Base-by-base conservation (phyloP, 495 filamentous ascomycete species). In the Diplogelasinospora grovesii region DNA sequence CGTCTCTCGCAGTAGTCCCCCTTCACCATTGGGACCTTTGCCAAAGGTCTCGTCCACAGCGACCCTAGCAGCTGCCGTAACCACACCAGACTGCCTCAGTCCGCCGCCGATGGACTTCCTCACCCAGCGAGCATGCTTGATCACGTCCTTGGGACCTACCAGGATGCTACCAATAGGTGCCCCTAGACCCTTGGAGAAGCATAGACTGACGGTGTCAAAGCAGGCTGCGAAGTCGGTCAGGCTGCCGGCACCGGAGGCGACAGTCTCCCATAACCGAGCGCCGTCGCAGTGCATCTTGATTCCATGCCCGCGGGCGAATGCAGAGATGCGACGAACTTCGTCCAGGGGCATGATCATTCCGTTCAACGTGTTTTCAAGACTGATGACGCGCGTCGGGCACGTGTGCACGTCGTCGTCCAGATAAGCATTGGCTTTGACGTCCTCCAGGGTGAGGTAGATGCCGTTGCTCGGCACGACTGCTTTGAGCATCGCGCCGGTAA, bases 101-200 rank as follows among this genome's bases (percentile, higher is more conserved):
- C 88, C 90, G 8, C 89, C 90, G 1, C 90, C 90, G 45, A 95
- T 79, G 2, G 74, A 73, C 63, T 97, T 95, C 31, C 89, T 71
- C 18, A 93, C 70, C 81, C 85, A 89, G 3, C 85, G 65, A 2
- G 85, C 83, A 22, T 79, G 75, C 49, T 81, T 77, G 45, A 92
- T 79, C 41, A 85, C 80, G 0, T 63, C 59, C 41, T 73, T 60
- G 8, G 63, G 70, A 2, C 86, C 87, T 0, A 89, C 72, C 21
- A 95, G 63, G 33, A 94, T 78, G 40, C 79, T 84, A 1, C 90
- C 90, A 34, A 94, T 79, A 0, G 90, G 90, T 0, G 90, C 90
- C 0, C 90, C 90, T 0, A 97, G 68, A 0, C 87, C 85, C 63
- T 97, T 97, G 19, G 78, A 83, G 53, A 97, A 90, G 59, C 88